Evolutionary conservation across 2,329 filamentous ascomycete genomes (phyloP).

Genomic region (Stagonosporopsis cucurbitacearum): DNA sequence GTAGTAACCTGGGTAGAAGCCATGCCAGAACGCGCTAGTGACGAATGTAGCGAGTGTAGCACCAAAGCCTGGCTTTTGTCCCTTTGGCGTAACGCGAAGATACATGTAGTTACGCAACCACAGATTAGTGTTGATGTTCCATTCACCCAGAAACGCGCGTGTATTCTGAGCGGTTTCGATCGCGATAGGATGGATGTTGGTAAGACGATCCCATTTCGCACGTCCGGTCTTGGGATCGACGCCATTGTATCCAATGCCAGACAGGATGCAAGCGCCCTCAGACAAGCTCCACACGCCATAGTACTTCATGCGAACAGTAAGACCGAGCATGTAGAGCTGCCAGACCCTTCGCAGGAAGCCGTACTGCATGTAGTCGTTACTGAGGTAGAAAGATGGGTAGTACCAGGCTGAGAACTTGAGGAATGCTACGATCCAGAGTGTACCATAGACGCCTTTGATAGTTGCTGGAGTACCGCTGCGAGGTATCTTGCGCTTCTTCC

Average conservation of each 20-base stretch:
- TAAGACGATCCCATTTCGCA: conserved; percentile 86
- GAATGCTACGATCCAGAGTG: conserved; percentile 81
- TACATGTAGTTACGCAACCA: conserved; percentile 98
- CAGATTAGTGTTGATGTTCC: conserved; percentile 99
- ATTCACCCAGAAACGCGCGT: conserved; percentile 86
- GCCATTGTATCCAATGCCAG: conserved; percentile 92
- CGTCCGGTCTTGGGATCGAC: conserved; percentile 84
- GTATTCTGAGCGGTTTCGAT: conserved; percentile 93
- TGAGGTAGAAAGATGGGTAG: conserved; percentile 67
- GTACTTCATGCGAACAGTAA: conserved; percentile 88
- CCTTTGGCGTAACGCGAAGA: conserved; percentile 89
- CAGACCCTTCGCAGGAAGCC: conserved; percentile 76
- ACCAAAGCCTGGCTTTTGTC: conserved; percentile 94
- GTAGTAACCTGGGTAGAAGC: conserved; percentile 97
- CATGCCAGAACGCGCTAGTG: conserved; percentile 97
- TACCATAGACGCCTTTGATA: conserved; percentile 74
- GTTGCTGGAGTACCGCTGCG: conserved; percentile 85
- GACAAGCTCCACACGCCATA: conserved; percentile 95
- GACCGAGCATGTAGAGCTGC: conserved; percentile 81
- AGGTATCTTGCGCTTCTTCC: conserved; percentile 90
- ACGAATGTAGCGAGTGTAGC: conserved; percentile 93
- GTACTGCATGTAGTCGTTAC: conserved; percentile 70
- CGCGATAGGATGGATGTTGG: conserved; percentile 84
- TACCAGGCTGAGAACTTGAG: conserved; percentile 75
- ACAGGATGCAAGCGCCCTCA: conserved; percentile 92